Conservation (phyloP, 73 alveolate species). For the Tetrahymena borealis region DNA sequence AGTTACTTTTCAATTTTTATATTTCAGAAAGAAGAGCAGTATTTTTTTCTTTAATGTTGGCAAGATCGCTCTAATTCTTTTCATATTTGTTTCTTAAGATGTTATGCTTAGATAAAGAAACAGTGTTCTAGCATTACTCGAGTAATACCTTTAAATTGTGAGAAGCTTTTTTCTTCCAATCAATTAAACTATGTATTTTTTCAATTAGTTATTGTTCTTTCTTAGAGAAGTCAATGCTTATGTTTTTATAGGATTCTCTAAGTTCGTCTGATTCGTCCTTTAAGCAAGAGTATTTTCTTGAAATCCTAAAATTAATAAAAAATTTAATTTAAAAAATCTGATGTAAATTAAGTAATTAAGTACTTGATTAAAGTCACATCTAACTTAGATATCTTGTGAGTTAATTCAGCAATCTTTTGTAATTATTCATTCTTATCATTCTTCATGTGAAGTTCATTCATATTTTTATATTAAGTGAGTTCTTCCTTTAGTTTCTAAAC, state of each 20-base stretch:
- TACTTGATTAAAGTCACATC: constrained; percentile 55
- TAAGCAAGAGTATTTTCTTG: constrained; percentile 36
- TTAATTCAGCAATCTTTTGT: constrained; percentile 36
- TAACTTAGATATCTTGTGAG: constrained; percentile 64
- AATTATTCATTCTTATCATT: not conserved
- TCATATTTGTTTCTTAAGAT: constrained; percentile 12
- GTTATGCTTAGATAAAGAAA: constrained; percentile 3
- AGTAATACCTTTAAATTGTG: constrained; percentile 20
- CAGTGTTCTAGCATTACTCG: constrained; percentile 4
- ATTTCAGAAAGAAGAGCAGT: constrained; percentile 12
- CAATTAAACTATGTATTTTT: constrained; percentile 11
- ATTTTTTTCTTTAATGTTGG: constrained; percentile 17
- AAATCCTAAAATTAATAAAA: not conserved
- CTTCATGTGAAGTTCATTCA: not conserved
- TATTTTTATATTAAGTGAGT: not conserved
- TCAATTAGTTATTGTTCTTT: constrained; percentile 17
- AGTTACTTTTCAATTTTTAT: constrained; percentile 10
- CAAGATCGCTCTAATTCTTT: not conserved
- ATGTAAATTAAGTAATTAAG: not conserved
- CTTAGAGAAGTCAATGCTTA: not conserved
- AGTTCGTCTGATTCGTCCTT: constrained; percentile 26
- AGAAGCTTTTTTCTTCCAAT: constrained; percentile 35
- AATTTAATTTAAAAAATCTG: not conserved
- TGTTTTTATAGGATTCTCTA: not conserved
- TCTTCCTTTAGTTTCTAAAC: not conserved